Evolutionary conservation across 106 monocot species (phyloP).

Genomic region (Amphibolis antarctica): DNA sequence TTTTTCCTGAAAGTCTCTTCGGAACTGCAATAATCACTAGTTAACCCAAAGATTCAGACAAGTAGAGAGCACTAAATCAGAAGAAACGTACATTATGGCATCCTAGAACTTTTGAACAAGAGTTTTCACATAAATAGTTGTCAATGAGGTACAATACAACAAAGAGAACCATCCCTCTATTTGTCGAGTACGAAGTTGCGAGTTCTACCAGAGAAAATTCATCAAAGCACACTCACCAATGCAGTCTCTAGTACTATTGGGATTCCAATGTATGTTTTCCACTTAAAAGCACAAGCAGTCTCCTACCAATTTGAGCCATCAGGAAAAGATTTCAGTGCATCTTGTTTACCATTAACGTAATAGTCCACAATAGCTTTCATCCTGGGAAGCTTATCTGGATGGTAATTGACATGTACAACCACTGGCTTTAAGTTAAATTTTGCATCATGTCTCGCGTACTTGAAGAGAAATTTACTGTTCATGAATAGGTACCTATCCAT

Average conservation of each 20-base stretch:
- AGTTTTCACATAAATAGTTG: background rate
- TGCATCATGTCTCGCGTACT: slow-evolving; percentile 60
- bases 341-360: slow-evolving; percentile 38
- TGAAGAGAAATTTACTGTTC: slow-evolving; percentile 98
- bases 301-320: slow-evolving; percentile 12
- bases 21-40: too few species aligned
- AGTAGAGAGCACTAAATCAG: background rate
- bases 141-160: background rate
- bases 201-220: background rate
- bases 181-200: background rate
- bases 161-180: background rate
- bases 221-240: background rate
- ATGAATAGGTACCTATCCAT: slow-evolving; percentile 97
- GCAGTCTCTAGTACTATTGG: too few species aligned
- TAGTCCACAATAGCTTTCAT: slow-evolving; percentile 91
- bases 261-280: too few species aligned
- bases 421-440: slow-evolving; percentile 12
- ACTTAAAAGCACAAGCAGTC: too few species aligned
- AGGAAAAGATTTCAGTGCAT: slow-evolving; percentile 19
- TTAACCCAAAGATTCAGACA: too few species aligned
- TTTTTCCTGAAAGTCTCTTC: too few species aligned
- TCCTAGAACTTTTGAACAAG: background rate
- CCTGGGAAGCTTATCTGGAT: slow-evolving; percentile 42
- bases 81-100: background rate
- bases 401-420: slow-evolving; percentile 23